Evolutionary conservation across 305 asterid genomes (phyloP).

Genomic region (Fraxinus latifolia): DNA sequence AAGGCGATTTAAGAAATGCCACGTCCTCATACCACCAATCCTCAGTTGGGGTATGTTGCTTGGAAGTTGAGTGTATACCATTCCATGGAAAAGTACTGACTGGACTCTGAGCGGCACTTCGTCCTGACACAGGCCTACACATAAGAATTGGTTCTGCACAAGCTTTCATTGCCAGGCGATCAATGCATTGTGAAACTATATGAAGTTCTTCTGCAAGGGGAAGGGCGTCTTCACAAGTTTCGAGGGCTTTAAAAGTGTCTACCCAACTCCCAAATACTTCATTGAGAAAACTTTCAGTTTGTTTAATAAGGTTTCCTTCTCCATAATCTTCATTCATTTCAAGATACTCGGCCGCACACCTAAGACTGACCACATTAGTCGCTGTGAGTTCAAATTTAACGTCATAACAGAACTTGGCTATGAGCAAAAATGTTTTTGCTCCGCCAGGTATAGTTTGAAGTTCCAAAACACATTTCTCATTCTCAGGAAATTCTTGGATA

Average conservation of each 20-base stretch:
- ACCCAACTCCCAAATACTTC: conserved; percentile 33
- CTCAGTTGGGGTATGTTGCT: conserved; percentile 22
- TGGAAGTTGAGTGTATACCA: conserved; percentile 32
- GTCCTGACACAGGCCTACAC: conserved; percentile 21
- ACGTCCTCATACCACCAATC: conserved; percentile 48
- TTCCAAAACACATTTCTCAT: conserved; percentile 13
- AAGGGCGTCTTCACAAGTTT: conserved; percentile 34
- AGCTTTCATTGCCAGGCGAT: conserved; percentile 36
- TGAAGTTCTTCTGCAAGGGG: conserved; percentile 44
- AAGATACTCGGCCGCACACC: conserved; percentile 50
- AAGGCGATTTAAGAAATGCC: conserved; percentile 28
- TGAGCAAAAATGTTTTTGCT: conserved; percentile 31
- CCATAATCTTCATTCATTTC: conserved; percentile 43
- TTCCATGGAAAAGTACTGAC: conserved; percentile 27
- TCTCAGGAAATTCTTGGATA: conserved; percentile 24
- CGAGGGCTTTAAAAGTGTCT: conserved; percentile 34
- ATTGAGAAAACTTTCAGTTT: conserved; percentile 30
- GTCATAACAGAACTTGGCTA: conserved; percentile 50
- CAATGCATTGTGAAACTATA: conserved; percentile 40
- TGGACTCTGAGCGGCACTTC: conserved; percentile 13
- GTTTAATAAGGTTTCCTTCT: conserved; percentile 44
- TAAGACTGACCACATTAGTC: conserved; percentile 28
- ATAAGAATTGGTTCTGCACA: conserved; percentile 28
- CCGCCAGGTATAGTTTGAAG: conserved; percentile 48
- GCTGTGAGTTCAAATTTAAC: conserved; percentile 39